Conservation (phyloP, 2,329 filamentous ascomycete species). For the Cytospora piceicola region DNA sequence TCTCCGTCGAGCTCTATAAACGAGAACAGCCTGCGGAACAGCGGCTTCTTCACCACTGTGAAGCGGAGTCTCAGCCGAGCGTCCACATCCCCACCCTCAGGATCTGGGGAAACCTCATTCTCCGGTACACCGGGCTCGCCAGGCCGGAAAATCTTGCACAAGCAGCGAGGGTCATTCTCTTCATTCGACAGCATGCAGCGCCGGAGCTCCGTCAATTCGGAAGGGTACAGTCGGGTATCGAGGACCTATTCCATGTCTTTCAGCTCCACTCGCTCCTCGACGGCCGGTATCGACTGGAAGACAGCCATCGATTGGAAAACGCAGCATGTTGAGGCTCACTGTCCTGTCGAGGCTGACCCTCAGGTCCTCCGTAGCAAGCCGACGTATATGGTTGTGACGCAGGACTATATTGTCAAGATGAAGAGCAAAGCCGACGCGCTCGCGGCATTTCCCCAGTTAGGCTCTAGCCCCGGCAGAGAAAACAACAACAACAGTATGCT, state of each 20-base stretch:
- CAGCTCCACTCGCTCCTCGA: conserved; percentile 33
- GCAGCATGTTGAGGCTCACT: conserved; percentile 43
- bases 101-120: conserved; percentile 17
- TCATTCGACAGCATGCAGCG: conserved; percentile 35
- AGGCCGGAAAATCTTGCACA: conserved; percentile 26
- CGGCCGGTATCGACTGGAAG: conserved; percentile 37
- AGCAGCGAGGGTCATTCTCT: conserved; percentile 32
- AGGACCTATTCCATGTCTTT: conserved; percentile 31
- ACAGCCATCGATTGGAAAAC: conserved; percentile 41
- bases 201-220: conserved; percentile 39
- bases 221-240: conserved; percentile 36
- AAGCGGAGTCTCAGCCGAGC: conserved; percentile 36
- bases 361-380: conserved; percentile 51
- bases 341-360: conserved; percentile 53
- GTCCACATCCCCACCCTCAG: conserved; percentile 29
- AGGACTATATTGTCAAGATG: conserved; percentile 56
- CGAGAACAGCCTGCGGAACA: conserved; percentile 30
- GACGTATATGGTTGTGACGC: conserved; percentile 57
- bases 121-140: conserved; percentile 14
- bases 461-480: conserved; percentile 34
- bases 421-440: conserved; percentile 52
- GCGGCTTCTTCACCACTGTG: conserved; percentile 34
- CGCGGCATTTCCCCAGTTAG: conserved; percentile 51
- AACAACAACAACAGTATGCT: conserved; percentile 33
- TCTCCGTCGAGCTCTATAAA: conserved; percentile 36